Base-by-base conservation (phyloP, 768 basidiomycete genomes). In the Dendrothele bispora region DNA sequence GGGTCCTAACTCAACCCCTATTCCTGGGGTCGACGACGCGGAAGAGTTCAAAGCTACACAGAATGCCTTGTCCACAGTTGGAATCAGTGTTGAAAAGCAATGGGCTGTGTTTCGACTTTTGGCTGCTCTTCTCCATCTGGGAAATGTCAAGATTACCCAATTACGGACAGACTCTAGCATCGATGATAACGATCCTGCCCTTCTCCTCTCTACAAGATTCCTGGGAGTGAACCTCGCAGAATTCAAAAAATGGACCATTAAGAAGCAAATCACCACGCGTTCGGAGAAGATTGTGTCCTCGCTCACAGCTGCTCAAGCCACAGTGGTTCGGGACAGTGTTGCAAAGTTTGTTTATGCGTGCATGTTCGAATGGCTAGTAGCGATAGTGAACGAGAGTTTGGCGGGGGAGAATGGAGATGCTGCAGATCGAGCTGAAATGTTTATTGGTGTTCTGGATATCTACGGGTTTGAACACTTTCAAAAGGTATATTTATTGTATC, bases 271-370 rank as follows among this genome's bases (percentile, higher is more conserved):
- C 53, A 82, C 82, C 21, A 97, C 97, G 2, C 83, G 97, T 36
- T 83, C 84, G 14, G 97, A 99, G 72, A 98, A 95, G 78, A 98
- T 99, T 50, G 80, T 95, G 20, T 93, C 92, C 0, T 68, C 83
- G 43, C 73, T 99, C 54, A 94, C 82, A 68, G 86, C 82, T 11
- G 78, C 88, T 3, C 94, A 97, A 66, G 95, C 97, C 14, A 88
- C 83, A 12, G 91, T 94, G 47, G 97, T 99, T 45, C 78, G 93
- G 52, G 97, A 99, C 65, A 91, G 89, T 59, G 95, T 98, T 38
- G 90, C 97, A 24, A 99, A 99, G 68, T 98, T 98, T 65, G 89
- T 99, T 32, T 99, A 99, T 69, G 94, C 95, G 7, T 98, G 94
- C 65, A 74, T 98, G 63, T 99, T 99, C 62, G 97, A 99, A 68